Base-by-base conservation (phyloP, 2,329 filamentous ascomycete species). In the Sporothrix variecibatus region DNA sequence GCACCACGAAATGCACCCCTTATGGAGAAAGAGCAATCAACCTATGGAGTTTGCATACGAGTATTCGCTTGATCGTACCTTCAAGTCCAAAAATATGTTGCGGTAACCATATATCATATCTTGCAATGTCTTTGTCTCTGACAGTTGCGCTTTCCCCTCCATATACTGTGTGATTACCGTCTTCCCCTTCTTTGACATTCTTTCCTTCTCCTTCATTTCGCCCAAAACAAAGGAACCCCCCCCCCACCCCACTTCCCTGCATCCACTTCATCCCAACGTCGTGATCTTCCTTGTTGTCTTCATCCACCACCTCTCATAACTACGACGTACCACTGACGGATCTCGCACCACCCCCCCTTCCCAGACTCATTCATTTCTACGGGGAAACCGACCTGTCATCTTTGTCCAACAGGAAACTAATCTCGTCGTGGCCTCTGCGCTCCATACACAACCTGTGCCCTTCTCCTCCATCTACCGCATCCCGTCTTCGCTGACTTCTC, bases 11-110 rank as follows among this genome's bases (percentile, higher is more conserved):
- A 28, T 46, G 38, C 12, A 67, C 62, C 38, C 60, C 62, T 12
- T 67, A 46, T 46, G 62, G 62, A 67, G 62, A 26, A 67, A 20
- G 62, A 67, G n/a, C 38, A 67, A 23, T 46, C 23, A 46, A 23
- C 43, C n/a, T 38, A 4, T 67, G 34, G 62, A 23, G 62, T 49
- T 49, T 49, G 43, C 43, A 49, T 17, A 26, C 7, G 38, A 3
- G 7, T 46, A 46, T 67, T 46, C 38, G 38, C 62, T 15, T n/a
- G 23, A 20, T 40, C 15, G 65, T 28, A 34, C 65, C 65, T 68
- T 68, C 64, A n/a, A 34, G 43, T 12, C 15, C 20, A n/a, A 68
- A 23, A 7, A n/a, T n/a, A 28, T 67, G 28, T 51, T 68, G 8
- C 6, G 38, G 31, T 26, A 28, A 23, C 9, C 62, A 40, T 28